phyloP scores from a whole-genome alignment of 306 rosid genomes.

The Ceratonia siliqua region DNA sequence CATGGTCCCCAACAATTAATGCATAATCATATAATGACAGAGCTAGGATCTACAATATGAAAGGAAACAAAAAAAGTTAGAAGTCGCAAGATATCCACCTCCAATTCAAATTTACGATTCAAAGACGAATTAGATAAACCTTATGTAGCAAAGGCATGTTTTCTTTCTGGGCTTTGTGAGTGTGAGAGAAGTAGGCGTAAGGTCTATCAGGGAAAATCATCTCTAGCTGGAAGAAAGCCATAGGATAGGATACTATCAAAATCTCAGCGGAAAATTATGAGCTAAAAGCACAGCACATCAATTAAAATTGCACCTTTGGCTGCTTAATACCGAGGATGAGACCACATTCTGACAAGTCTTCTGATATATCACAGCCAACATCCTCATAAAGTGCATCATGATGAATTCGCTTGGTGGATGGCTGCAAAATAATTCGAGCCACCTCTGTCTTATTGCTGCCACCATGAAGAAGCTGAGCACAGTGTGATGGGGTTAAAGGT shows the following conservation, averaged over 20 bases:
- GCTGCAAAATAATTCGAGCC: conserved; percentile 75
- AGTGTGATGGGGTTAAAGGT: conserved; percentile 86
- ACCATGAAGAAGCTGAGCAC: conserved; percentile 74
- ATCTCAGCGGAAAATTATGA: not conserved
- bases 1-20: conserved; percentile 78
- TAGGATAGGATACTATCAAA: not conserved
- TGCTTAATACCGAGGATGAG: conserved; percentile 87
- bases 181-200: conserved; percentile 90
- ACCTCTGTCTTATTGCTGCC: conserved; percentile 57
- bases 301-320: conserved; percentile 57
- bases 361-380: conserved; percentile 87
- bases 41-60: conserved; percentile 56
- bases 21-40: conserved; percentile 85
- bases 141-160: conserved; percentile 89
- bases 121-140: conserved; percentile 39
- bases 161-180: conserved; percentile 94
- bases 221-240: conserved; percentile 61
- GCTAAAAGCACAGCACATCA: not conserved
- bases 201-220: conserved; percentile 90
- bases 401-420: conserved; percentile 79
- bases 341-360: conserved; percentile 83
- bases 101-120: not conserved
- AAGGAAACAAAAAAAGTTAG: conserved; percentile 6
- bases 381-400: conserved; percentile 80
- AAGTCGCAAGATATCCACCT: conserved; percentile 5